Percentiles rank a stretch among this genome's conserved stretches.
These are phyloP conservation scores for Beauveria medogensis DNA, from an alignment of 2,329 filamentous ascomycete species.

Conservation along the genomic window DNA sequence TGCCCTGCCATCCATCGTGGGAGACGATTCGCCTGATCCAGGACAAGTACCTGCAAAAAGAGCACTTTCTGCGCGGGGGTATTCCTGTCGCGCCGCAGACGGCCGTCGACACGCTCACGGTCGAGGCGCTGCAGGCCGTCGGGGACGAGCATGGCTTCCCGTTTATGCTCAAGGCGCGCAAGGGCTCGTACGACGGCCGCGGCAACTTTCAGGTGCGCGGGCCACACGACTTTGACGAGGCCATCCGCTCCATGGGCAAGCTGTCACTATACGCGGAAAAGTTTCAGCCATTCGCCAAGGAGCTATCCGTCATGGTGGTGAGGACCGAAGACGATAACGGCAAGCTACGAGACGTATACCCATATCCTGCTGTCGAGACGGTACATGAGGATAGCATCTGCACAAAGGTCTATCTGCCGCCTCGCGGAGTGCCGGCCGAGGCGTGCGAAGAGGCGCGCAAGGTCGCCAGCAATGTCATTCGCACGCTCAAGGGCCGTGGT, in stretches of 20 bases:
- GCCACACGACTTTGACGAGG: slow-evolving; percentile 46
- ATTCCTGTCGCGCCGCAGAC: slow-evolving; percentile 68
- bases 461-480: slow-evolving; percentile 71
- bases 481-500: slow-evolving; percentile 76
- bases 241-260: slow-evolving; percentile 59
- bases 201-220: slow-evolving; percentile 49
- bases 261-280: slow-evolving; percentile 80
- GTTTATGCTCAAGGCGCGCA: slow-evolving; percentile 87
- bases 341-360: slow-evolving; percentile 43
- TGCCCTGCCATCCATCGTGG: slow-evolving; percentile 73
- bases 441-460: slow-evolving; percentile 61
- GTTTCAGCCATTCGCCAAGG: slow-evolving; percentile 77
- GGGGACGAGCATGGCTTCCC: slow-evolving; percentile 65
- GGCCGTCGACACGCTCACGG: slow-evolving; percentile 50
- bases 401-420: slow-evolving; percentile 83
- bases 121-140: slow-evolving; percentile 54
- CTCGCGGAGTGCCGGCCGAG: slow-evolving; percentile 56
- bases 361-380: slow-evolving; percentile 89
- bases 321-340: slow-evolving; percentile 66
- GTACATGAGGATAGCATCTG: slow-evolving; percentile 94
- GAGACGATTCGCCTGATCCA: slow-evolving; percentile 81
- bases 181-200: slow-evolving; percentile 86
- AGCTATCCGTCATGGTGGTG: slow-evolving; percentile 90
- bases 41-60: slow-evolving; percentile 88
- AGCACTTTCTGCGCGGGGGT: slow-evolving; percentile 59